Evolutionary conservation across 805 yeast genomes (phyloP).

Genomic region (Wickerhamiella occidentalis): DNA sequence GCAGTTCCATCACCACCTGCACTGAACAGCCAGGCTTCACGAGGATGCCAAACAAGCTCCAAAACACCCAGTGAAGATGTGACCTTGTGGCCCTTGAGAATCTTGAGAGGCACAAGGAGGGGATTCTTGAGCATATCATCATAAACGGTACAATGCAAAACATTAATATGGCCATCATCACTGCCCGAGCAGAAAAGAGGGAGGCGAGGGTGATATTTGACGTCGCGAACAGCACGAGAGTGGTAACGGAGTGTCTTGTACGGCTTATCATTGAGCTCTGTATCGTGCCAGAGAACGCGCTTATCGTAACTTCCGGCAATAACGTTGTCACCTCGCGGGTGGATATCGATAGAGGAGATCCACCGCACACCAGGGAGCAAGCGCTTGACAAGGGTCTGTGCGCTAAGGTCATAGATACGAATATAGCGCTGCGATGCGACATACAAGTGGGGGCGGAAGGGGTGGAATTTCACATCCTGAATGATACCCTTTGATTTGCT

Average conservation of each 20-base stretch:
- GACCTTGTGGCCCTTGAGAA: constrained; percentile 79
- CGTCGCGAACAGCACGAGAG: constrained; percentile 83
- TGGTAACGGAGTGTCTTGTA: constrained; percentile 93
- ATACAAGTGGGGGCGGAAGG: constrained; percentile 83
- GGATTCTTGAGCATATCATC: constrained; percentile 95
- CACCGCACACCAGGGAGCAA: constrained; percentile 92
- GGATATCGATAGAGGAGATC: constrained; percentile 83
- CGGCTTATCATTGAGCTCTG: constrained; percentile 79
- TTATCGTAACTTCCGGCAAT: constrained; percentile 88
- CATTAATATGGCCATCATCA: constrained; percentile 86
- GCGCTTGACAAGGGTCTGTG: constrained; percentile 72
- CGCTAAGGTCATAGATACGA: constrained; percentile 79
- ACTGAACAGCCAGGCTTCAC: constrained; percentile 94
- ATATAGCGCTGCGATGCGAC: constrained; percentile 91
- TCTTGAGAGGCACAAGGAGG: constrained; percentile 87
- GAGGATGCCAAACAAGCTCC: constrained; percentile 88
- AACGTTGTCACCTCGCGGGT: constrained; percentile 92
- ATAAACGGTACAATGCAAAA: constrained; percentile 93
- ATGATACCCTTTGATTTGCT: constrained; percentile 83
- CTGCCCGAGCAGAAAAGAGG: constrained; percentile 92
- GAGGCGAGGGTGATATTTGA: constrained; percentile 71
- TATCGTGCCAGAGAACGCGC: constrained; percentile 93
- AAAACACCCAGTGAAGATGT: constrained; percentile 74
- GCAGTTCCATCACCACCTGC: constrained; percentile 97
- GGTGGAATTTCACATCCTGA: constrained; percentile 95